Base-by-base conservation (phyloP, 2,329 filamentous ascomycete genomes). In the Cadophora sp. region DNA sequence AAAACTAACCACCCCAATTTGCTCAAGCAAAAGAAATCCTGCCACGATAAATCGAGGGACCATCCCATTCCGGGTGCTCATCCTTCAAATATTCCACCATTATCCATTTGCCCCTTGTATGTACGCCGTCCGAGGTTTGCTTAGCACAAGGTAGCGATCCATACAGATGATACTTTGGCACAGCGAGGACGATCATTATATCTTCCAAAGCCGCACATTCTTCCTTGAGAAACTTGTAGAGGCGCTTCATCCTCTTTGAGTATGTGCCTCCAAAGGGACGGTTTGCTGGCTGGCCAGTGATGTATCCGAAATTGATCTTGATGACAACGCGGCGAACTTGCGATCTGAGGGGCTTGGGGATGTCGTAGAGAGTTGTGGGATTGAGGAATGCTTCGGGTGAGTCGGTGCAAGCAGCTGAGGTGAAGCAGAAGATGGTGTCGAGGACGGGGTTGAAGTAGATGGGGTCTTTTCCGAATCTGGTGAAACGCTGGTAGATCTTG, bases 381-480 rank as follows among this genome's bases (percentile, higher is more conserved):
- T 16, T 4, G 48, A 51, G 14, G 22, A 8, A 27, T 4, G 48
- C 22, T 16, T 13, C 3, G 13, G 22, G 4, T 16, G 13, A 16
- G 22, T 13, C 3, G 7, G 22, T 16, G 5, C 11, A 18, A 18
- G 48, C 9, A 2, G 24, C 16, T 30, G 13, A 24, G 1, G 48
- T 4, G 48, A 51, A 51, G 22, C 48, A 51, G 22, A 27, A 14
- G 22, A 51, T 30, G 20, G 48, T 30, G 13, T 51, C 48, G 48
- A 51, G 48, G 48, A 2, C 24, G 2, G 48, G 22, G 48, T 51
- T 51, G 48, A 51, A 51, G 48, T 51, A 51, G 22, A 51, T 51
- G 7, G 48, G 48, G 5, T 16, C 11, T 4, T 51, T 51, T 27
- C 4, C 13, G 48, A 51, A 27, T 27, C 4, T 51, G 2, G 48